A percentile compares a stretch with the other conserved stretches of the same genome.
Conservation (phyloP, 371 early-diverging fungal species). For the Dinochytrium kinnereticum region DNA sequence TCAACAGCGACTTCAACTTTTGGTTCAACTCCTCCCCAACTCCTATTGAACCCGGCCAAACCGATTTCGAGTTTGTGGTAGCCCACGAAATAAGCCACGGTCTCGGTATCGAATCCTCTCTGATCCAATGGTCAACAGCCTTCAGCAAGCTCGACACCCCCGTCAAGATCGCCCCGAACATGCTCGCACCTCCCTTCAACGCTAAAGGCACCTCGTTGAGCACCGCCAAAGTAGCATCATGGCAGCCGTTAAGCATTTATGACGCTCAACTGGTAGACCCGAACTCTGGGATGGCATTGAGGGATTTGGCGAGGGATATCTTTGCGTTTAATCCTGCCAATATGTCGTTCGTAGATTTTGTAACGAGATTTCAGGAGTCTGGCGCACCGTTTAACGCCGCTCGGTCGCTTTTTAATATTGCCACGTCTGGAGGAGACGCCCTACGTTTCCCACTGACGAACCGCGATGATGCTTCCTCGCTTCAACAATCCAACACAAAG, state of each 20-base stretch:
- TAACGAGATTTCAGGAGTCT: conserved; percentile 31
- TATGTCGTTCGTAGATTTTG: conserved; percentile 19
- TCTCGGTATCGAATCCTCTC: conserved; percentile 62
- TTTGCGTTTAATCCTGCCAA: conserved; percentile 4
- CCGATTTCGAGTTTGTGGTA: conserved; percentile 64
- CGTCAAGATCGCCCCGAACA: conserved; percentile 7
- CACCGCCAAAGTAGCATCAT: conserved; percentile 27
- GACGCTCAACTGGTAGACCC: conserved; percentile 30
- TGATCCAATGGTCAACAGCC: conserved; percentile 33
- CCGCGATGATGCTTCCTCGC: too few relatives aligned
- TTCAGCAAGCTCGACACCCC: neutral
- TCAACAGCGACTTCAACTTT: conserved; percentile 61
- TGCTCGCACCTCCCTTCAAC: conserved; percentile 42
- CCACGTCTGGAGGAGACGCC: conserved; percentile 20
- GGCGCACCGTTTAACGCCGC: conserved; percentile 38
- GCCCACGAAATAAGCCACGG: conserved; percentile 72
- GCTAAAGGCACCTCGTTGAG: conserved; percentile 21
- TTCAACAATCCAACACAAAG: too few relatives aligned
- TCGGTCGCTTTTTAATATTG: neutral
- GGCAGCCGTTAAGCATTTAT: conserved; percentile 28
- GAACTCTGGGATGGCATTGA: neutral
- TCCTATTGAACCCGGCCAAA: conserved; percentile 52
- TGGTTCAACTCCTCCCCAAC: conserved; percentile 38
- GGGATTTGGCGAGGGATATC: conserved; percentile 14
- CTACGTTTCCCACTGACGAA: conserved; percentile 21